phyloP scores from a whole-genome alignment of 345 rosid species.

The Brassica napus region Da-Ae NC_063441.1:4030001-4030500 shows the following conservation, averaged over 20 bases:
- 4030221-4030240: conserved; percentile 65
- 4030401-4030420: conserved; percentile 39
- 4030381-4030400: conserved; percentile 34
- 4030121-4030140: not conserved
- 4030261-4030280: conserved; percentile 76
- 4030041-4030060: not conserved
- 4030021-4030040: not conserved
- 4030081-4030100: not conserved
- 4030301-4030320: conserved; percentile 52
- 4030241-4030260: conserved; percentile 59
- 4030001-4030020: not conserved
- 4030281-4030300: conserved; percentile 60
- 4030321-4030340: conserved; percentile 59
- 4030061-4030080: not conserved
- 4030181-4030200: not conserved
- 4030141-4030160: no score
- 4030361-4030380: conserved; percentile 32
- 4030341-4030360: conserved; percentile 59
- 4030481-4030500: conserved; percentile 31
- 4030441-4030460: conserved; percentile 52
- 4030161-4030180: no score
- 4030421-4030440: conserved; percentile 33
- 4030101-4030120: not conserved
- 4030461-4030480: conserved; percentile 26
- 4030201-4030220: not conserved